Conservation (phyloP, 139 green algal genomes). For the Desmodesmus armatus region DNA sequence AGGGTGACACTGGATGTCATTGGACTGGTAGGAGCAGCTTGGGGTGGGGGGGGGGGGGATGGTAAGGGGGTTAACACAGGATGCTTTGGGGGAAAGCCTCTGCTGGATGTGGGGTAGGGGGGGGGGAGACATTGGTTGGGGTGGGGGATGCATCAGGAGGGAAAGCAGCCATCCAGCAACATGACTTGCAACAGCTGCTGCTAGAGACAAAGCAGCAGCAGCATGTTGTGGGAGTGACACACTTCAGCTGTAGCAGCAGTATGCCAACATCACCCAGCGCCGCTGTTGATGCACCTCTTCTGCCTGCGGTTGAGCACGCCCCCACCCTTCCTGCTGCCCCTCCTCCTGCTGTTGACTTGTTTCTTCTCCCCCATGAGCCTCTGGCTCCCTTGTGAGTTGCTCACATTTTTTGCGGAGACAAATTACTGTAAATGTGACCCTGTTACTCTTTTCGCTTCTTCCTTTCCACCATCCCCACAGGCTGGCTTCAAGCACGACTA, state of each 20-base stretch:
- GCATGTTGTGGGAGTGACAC: not conserved
- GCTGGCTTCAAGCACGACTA: slow-evolving; percentile 60
- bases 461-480: not conserved
- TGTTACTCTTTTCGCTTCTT: no score
- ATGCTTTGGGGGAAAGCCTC: no score
- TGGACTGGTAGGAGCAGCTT: slow-evolving; percentile 49
- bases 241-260: no score
- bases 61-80: no score
- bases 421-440: no score
- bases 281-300: not conserved
- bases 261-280: no score
- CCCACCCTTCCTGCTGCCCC: not conserved
- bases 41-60: no score
- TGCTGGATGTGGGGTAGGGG: no score
- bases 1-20: slow-evolving; percentile 71
- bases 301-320: not conserved
- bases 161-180: no score
- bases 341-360: not conserved
- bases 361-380: not conserved
- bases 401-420: not conserved
- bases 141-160: no score
- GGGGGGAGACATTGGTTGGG: no score
- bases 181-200: not conserved
- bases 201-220: not conserved
- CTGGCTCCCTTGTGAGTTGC: not conserved